These are phyloP conservation scores for Xylariaceae sp. DNA, from an alignment of 2,329 filamentous ascomycete species.

Conservation along the genomic window DNA sequence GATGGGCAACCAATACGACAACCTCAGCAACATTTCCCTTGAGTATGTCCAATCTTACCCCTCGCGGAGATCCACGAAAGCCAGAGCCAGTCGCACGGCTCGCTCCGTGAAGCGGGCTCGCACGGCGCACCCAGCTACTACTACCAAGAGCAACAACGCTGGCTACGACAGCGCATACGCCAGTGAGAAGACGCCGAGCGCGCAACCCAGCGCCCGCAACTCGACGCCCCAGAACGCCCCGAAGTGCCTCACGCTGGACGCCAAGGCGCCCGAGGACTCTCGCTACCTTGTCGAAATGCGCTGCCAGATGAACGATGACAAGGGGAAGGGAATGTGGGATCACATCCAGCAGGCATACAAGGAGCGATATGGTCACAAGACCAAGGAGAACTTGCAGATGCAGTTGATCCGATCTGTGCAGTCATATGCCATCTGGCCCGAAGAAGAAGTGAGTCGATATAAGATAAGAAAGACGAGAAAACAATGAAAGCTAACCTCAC, in stretches of 20 bases:
- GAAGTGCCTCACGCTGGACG: conserved; percentile 37
- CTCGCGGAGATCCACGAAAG: conserved; percentile 19
- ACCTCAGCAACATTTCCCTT: conserved; percentile 14
- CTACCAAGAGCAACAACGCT: conserved; percentile 7
- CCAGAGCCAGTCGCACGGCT: conserved; percentile 20
- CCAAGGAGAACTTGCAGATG: conserved; percentile 52
- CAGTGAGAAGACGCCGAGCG: background rate
- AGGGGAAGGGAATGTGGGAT: conserved; percentile 56
- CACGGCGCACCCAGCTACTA: conserved; percentile 7
- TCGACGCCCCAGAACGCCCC: background rate
- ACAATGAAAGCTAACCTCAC: conserved; percentile 16
- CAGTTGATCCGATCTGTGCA: conserved; percentile 47
- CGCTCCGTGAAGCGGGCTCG: conserved; percentile 22
- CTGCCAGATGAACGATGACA: conserved; percentile 40
- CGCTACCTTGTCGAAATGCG: conserved; percentile 47
- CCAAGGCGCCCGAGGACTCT: conserved; percentile 44
- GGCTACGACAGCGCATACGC: background rate
- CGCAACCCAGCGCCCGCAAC: background rate
- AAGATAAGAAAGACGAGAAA: background rate
- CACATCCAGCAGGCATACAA: conserved; percentile 44
- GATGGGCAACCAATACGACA: conserved; percentile 4
- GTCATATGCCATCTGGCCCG: conserved; percentile 45
- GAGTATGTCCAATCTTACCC: conserved; percentile 16
- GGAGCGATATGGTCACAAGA: conserved; percentile 31
- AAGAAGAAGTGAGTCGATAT: conserved; percentile 43